Base-by-base conservation (phyloP, 352 stramenopile species). In the Phytophthora macrochlamydospora region DNA sequence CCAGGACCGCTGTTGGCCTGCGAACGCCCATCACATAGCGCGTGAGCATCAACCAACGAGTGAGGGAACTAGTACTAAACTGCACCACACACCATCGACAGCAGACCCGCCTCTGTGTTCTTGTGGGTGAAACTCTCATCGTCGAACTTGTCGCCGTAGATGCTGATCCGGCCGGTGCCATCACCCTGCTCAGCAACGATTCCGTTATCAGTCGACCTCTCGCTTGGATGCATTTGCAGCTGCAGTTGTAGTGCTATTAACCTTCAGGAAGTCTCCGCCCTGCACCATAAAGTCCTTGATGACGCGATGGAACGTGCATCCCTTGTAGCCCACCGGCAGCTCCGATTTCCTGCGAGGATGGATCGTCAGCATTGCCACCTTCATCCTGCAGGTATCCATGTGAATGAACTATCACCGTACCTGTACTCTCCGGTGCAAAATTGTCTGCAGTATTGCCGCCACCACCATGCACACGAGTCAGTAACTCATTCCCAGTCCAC, bases 381-480 rank as follows among this genome's bases (percentile, higher is more conserved):
- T 51, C 8, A 30, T 13, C 37, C 3, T n/a, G 3, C 51, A 2
- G 35, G 13, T n/a, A 75, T 2, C n/a, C 6, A 7, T 28, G 37
- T 4, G 33, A 24, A 24, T 24, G 14, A n/a, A 9, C 14, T 33
- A 37, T 46, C 44, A 55, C 84, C 73, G 43, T 70, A 94, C 82
- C 90, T 92, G 78, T 97, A 97, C 74, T 99, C 96, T 32, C 96
- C 97, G n/a, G 96, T 99, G 78, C 96, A 99, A 44, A 99, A 97
- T 75, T 98, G 93, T 55, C 95, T 93, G 58, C 63, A 14, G 32
- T 18, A 13, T n/a, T 40, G n/a, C 30, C 14, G 12, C 24, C 29
- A 61, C 38, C 56, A 43, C 7, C 37, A 38, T 33, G 38, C 62
- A 67, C 45, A 24, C 18, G 18, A 24, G 18, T 24, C 18, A 24